phyloP scores from a whole-genome alignment of 768 basidiomycete species.

The Pleurotus salmoneostramineus region DNA sequence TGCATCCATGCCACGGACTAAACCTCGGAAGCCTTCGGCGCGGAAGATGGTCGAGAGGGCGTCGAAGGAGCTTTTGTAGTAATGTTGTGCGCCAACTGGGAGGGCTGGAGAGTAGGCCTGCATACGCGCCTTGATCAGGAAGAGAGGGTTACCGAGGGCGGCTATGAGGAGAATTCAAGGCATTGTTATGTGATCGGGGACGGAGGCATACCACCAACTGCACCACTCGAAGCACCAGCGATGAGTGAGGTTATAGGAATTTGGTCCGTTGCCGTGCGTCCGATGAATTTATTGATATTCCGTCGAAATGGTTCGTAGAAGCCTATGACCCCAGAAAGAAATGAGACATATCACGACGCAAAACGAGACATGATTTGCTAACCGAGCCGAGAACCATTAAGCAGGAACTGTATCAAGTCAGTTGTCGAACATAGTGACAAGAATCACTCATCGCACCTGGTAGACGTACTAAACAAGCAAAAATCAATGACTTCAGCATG shows the following conservation, averaged over 20 bases:
- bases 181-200: neutral
- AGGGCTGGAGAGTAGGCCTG: conserved; percentile 96
- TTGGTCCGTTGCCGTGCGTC: conserved; percentile 59
- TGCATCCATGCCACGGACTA: conserved; percentile 89
- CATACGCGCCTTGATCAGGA: conserved; percentile 97
- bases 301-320: conserved; percentile 93
- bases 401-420: conserved; percentile 56
- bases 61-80: conserved; percentile 82
- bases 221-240: conserved; percentile 88
- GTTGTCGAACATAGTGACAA: conserved; percentile 7
- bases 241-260: conserved; percentile 72
- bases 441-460: conserved; percentile 53
- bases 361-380: conserved; percentile 6
- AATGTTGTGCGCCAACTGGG: conserved; percentile 92
- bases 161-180: conserved; percentile 33
- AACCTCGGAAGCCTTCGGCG: conserved; percentile 74
- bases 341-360: neutral
- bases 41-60: conserved; percentile 78
- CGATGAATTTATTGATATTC: conserved; percentile 63
- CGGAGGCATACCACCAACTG: conserved; percentile 69
- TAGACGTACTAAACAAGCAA: conserved; percentile 70
- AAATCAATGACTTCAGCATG: conserved; percentile 4
- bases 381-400: conserved; percentile 92
- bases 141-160: conserved; percentile 82
- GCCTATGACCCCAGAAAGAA: conserved; percentile 40